These are phyloP conservation scores for Pseudogymnoascus sp. DNA, from an alignment of 2,329 filamentous ascomycete genomes.

Conservation along the genomic window DNA sequence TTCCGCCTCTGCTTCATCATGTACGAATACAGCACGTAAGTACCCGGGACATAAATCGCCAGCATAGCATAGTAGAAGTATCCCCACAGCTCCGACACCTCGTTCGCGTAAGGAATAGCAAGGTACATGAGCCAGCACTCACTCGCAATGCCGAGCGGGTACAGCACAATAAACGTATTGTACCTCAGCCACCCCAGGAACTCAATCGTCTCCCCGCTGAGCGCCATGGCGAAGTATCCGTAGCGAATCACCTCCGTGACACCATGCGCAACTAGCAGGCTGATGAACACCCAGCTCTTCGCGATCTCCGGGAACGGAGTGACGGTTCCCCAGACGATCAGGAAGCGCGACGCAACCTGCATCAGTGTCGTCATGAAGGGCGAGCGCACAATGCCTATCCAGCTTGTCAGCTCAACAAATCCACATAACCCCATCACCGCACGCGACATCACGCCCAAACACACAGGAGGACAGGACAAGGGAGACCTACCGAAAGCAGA, in stretches of 20 bases:
- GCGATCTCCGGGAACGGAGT: slow-evolving; percentile 62
- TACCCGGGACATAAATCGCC: slow-evolving; percentile 66
- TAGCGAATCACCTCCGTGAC: slow-evolving; percentile 91
- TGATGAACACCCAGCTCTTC: slow-evolving; percentile 54
- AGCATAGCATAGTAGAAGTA: slow-evolving; percentile 57
- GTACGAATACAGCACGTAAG: slow-evolving; percentile 82
- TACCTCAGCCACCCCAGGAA: slow-evolving; percentile 75
- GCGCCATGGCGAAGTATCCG: slow-evolving; percentile 74
- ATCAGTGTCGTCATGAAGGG: slow-evolving; percentile 77
- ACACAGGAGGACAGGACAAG: background rate
- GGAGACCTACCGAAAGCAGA: slow-evolving; percentile 56
- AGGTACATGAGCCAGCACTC: slow-evolving; percentile 75
- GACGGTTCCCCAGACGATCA: slow-evolving; percentile 83
- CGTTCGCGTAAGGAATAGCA: slow-evolving; percentile 52
- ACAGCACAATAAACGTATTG: slow-evolving; percentile 88
- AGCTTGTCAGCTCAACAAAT: slow-evolving; percentile 13
- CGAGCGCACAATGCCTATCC: slow-evolving; percentile 69
- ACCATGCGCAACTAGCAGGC: slow-evolving; percentile 81
- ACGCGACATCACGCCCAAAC: background rate
- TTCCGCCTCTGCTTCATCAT: slow-evolving; percentile 89
- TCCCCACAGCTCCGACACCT: slow-evolving; percentile 42
- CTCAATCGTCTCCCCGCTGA: slow-evolving; percentile 52
- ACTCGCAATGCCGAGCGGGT: slow-evolving; percentile 82
- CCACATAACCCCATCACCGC: background rate
- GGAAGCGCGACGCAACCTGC: slow-evolving; percentile 80